Base-by-base conservation (phyloP, 2,329 filamentous ascomycete species). In the Acephala macrosclerotiorum region DNA sequence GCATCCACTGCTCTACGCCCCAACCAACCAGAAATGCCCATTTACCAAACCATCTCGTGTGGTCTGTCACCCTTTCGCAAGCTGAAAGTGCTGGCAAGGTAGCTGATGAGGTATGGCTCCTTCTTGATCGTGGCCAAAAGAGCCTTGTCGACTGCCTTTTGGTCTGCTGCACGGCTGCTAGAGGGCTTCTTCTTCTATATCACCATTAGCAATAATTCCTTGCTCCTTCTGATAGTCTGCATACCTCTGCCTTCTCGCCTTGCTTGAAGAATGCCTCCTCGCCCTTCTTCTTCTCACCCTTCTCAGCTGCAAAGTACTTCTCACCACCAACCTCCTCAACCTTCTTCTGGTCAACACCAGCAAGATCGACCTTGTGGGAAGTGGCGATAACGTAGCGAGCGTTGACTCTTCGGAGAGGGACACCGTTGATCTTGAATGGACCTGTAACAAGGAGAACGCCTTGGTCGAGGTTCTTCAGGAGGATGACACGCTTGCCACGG, bases 191-290 rank as follows among this genome's bases (percentile, higher is more conserved):
- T 98, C 93, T 98, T 97, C 94, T 97, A 81, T 83, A 7, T 80
- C 38, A 69, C 69, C 64, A 60, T 72, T 66, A 72, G 67, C 55
- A 36, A 49, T 40, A 26, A 25, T 14, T 53, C 26, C 45, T n/a
- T 58, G 67, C 25, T 26, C n/a, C 45, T 33, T 25, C 22, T 61
- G 77, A 40, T 29, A 36, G 20, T 20, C 26, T 45, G n/a, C 92
- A 75, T 89, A 97, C 94, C 93, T 97, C 88, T 81, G 93, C 87
- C 90, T 97, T 97, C 91, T 97, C 94, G 83, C 94, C 89, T 89
- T 97, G 94, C 90, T 96, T 94, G 91, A 98, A 97, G 90, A 99
- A 99, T 82, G 94, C 93, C 82, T 97, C 95, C 89, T 99, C 95
- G 78, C 91, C 90, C 78, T 92, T 91, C 92, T 97, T 97, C 87